Evolutionary conservation across 208 protist species (phyloP).

Genomic region (Plasmodiophora brassicae): DNA sequence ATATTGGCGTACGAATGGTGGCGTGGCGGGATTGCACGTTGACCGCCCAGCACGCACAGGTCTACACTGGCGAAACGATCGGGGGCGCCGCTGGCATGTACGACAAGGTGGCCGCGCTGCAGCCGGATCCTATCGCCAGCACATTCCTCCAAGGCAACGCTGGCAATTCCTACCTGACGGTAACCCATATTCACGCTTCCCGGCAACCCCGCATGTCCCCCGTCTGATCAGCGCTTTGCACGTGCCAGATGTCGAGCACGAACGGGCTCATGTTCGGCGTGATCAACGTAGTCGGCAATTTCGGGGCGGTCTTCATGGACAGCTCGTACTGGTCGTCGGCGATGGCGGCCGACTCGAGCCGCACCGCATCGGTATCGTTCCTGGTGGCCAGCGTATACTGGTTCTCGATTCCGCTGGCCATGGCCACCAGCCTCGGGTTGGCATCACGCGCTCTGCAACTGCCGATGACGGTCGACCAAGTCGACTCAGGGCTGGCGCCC

Average conservation of each 20-base stretch:
- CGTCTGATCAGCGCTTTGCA: too few species aligned
- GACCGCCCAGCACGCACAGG: too few species aligned
- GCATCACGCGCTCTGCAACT: conserved; percentile 14
- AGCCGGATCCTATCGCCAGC: background rate
- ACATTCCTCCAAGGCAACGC: background rate
- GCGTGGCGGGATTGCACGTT: too few species aligned
- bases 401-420: conserved; percentile 47
- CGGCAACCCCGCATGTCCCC: too few species aligned
- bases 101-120: background rate
- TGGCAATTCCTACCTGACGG: conserved; percentile 42
- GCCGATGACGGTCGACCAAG: conserved; percentile 37
- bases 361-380: conserved; percentile 36
- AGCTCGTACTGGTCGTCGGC: conserved; percentile 46
- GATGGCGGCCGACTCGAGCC: conserved; percentile 43
- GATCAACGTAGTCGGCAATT: background rate
- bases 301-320: background rate
- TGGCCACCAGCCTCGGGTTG: conserved; percentile 40
- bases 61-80: background rate
- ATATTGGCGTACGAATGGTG: too few species aligned
- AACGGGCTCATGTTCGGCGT: conserved; percentile 50
- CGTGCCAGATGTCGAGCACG: conserved; percentile 43
- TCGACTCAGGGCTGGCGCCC: conserved; percentile 30
- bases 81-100: background rate
- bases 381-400: conserved; percentile 42
- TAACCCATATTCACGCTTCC: too few species aligned